These are phyloP conservation scores for Mrakia frigida DNA, from an alignment of 768 basidiomycete genomes.

Conservation along the genomic window DNA sequence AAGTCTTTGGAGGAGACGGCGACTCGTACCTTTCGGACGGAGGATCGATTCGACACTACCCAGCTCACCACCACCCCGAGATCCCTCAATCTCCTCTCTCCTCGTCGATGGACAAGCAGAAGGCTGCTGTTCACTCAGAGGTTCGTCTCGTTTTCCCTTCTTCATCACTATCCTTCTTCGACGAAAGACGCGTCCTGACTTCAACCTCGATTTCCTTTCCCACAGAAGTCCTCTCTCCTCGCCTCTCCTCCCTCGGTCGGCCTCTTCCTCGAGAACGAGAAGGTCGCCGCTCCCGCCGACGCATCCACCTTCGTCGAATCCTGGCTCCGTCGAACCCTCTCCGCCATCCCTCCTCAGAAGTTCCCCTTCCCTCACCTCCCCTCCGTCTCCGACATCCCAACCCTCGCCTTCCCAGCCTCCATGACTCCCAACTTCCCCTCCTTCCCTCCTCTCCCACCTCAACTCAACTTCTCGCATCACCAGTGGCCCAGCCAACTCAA, in stretches of 20 bases:
- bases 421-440: conserved; percentile 13
- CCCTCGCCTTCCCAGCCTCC: conserved; percentile 19
- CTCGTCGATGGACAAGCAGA: conserved; percentile 34
- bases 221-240: background rate
- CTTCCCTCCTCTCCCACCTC: conserved; percentile 18
- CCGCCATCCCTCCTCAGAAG: conserved; percentile 3
- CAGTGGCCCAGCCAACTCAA: conserved; percentile 9
- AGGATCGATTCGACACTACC: conserved; percentile 11
- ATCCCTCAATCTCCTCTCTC: conserved; percentile 16
- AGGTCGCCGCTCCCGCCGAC: conserved; percentile 1
- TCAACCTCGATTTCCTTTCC: background rate
- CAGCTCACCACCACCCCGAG: conserved; percentile 10
- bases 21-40: conserved; percentile 18
- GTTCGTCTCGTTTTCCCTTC: conserved; percentile 22
- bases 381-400: conserved; percentile 13
- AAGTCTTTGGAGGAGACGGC: conserved; percentile 1
- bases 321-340: conserved; percentile 25
- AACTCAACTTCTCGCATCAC: conserved; percentile 6
- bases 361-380: conserved; percentile 27
- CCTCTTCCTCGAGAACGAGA: background rate
- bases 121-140: conserved; percentile 38
- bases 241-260: background rate
- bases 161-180: conserved; percentile 34
- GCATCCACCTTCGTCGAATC: conserved; percentile 12
- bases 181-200: conserved; percentile 36